phyloP scores from a whole-genome alignment of 2,329 filamentous ascomycete genomes.

The Corynespora cassiicola region DNA sequence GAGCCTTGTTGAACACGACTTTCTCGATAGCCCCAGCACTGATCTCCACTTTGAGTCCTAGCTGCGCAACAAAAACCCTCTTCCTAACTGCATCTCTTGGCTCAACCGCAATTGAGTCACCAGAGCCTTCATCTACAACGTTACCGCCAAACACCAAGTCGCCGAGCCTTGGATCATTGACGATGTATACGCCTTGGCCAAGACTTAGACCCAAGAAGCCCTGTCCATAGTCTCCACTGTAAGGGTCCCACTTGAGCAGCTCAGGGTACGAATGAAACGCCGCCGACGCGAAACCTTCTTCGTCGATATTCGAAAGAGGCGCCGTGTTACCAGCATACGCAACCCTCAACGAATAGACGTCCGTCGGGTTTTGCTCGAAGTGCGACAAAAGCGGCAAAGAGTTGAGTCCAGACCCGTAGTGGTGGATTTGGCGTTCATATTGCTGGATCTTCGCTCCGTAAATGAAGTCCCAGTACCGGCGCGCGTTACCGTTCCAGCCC shows the following conservation, averaged over 20 bases:
- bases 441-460: constrained; percentile 52
- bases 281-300: constrained; percentile 61
- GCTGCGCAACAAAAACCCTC: constrained; percentile 56
- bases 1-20: constrained; percentile 15
- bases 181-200: constrained; percentile 59
- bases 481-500: constrained; percentile 68
- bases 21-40: constrained; percentile 25
- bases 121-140: constrained; percentile 26
- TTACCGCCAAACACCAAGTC: constrained; percentile 59
- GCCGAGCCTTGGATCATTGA: constrained; percentile 53
- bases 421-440: constrained; percentile 62
- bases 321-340: constrained; percentile 63
- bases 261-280: constrained; percentile 66
- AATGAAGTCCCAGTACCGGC: constrained; percentile 67
- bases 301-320: constrained; percentile 62
- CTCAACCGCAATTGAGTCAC: constrained; percentile 41
- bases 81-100: constrained; percentile 56
- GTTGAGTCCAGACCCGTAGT: constrained; percentile 67
- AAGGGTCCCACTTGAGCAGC: constrained; percentile 62
- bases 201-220: constrained; percentile 61
- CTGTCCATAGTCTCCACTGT: constrained; percentile 64
- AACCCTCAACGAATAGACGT: constrained; percentile 59
- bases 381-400: constrained; percentile 60
- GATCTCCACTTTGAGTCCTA: constrained; percentile 45
- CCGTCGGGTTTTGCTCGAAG: constrained; percentile 55